Evolutionary conservation across 2,329 filamentous ascomycete genomes (phyloP).

Genomic region (Exophiala bonariae): DNA sequence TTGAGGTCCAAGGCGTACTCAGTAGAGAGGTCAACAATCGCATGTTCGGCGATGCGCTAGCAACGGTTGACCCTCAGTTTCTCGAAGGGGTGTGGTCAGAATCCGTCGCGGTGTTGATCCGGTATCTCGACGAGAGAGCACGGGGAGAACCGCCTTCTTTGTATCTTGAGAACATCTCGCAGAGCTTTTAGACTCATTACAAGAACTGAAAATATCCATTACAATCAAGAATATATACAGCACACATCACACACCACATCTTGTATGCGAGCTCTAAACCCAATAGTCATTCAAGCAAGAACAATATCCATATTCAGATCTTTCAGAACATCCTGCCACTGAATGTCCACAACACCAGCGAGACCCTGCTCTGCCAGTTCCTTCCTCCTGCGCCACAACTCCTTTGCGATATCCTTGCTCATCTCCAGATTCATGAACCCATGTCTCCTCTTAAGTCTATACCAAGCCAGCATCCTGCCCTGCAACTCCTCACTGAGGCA

Average conservation of each 20-base stretch:
- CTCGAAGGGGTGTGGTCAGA: neutral
- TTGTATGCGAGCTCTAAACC: too few relatives aligned
- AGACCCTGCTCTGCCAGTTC: neutral
- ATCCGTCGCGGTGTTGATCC: neutral
- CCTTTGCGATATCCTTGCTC: slow-evolving; percentile 33
- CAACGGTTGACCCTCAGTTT: neutral
- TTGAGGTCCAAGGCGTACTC: slow-evolving; percentile 1
- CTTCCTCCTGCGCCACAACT: slow-evolving; percentile 33
- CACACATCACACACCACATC: too few relatives aligned
- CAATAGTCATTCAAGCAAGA: slow-evolving; percentile 19
- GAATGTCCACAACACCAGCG: slow-evolving; percentile 24
- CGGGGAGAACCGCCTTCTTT: neutral
- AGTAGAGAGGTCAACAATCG: slow-evolving; percentile 2
- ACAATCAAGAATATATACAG: too few relatives aligned
- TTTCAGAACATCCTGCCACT: slow-evolving; percentile 37
- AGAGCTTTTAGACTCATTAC: too few relatives aligned
- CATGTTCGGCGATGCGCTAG: slow-evolving; percentile 1
- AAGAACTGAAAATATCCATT: too few relatives aligned
- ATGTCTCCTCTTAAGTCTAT: slow-evolving; percentile 34
- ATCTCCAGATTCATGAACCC: slow-evolving; percentile 37
- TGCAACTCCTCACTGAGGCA: slow-evolving; percentile 32
- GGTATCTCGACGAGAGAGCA: neutral
- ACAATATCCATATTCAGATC: slow-evolving; percentile 38
- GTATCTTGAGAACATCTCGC: too few relatives aligned
- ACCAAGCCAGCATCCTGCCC: slow-evolving; percentile 33